A percentile compares a stretch with the other conserved stretches of the same genome.
Conservation (phyloP, 106 monocot genomes). For the Cymbidium sinense region DNA sequence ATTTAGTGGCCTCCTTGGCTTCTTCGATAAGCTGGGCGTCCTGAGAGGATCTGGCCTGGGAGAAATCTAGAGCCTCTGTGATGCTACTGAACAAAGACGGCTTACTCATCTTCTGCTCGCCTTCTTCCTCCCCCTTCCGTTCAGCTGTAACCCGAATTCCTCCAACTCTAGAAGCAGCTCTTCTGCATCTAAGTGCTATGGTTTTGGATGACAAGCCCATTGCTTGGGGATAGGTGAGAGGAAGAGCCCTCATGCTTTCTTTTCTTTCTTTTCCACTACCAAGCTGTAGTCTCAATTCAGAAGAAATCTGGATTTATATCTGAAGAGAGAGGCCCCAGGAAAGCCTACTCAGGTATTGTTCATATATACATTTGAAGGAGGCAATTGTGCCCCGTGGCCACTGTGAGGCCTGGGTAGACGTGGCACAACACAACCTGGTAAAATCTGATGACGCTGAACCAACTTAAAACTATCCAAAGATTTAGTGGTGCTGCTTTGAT, state of each 20-base stretch:
- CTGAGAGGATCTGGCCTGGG: conserved; percentile 69
- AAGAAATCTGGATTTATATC: background rate
- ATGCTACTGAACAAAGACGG: conserved; percentile 71
- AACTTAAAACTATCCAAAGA: no score
- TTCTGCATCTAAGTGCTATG: conserved; percentile 13
- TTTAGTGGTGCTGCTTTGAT: no score
- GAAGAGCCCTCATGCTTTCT: conserved; percentile 43
- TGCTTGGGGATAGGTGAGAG: conserved; percentile 26
- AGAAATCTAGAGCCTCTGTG: conserved; percentile 84
- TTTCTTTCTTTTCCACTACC: background rate
- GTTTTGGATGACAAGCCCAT: conserved; percentile 1
- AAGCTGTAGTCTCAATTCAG: background rate
- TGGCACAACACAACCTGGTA: background rate
- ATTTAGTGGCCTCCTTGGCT: conserved; percentile 60
- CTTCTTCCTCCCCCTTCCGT: conserved; percentile 10
- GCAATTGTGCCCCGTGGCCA: background rate
- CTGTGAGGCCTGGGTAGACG: no score
- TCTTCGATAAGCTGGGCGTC: conserved; percentile 82
- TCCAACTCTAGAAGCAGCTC: conserved; percentile 6
- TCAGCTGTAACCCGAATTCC: conserved; percentile 35
- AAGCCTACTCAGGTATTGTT: background rate
- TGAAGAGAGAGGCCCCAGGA: background rate
- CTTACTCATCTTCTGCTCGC: conserved; percentile 22
- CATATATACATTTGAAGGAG: background rate
- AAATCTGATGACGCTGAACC: background rate